Evolutionary conservation across 2,329 filamentous ascomycete species (phyloP).

Genomic region (Pseudogymnoascus sp.): DNA sequence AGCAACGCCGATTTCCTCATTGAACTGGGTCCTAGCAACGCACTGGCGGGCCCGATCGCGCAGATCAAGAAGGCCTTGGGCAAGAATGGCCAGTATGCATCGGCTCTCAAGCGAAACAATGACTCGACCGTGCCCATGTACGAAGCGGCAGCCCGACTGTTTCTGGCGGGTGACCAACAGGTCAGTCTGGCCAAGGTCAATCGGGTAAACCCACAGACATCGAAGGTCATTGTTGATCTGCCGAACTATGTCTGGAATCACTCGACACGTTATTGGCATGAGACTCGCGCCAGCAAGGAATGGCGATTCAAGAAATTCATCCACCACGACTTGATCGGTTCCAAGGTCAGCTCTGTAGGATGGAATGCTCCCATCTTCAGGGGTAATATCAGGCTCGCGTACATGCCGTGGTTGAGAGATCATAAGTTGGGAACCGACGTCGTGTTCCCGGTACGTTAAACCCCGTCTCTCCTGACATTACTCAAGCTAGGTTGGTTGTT

Average conservation of each 20-base stretch:
- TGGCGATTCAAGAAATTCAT: conserved; percentile 38
- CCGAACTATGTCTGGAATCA: conserved; percentile 50
- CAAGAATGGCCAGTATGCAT: conserved; percentile 11
- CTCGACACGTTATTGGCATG: conserved; percentile 43
- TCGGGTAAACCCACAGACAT: too few relatives aligned
- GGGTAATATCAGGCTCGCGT: conserved; percentile 25
- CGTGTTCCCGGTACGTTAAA: conserved; percentile 21
- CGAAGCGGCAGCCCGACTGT: conserved; percentile 11
- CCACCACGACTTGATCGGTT: conserved; percentile 43
- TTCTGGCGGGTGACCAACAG: conserved; percentile 13
- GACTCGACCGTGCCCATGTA: conserved; percentile 15
- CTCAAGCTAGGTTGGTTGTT: not conserved
- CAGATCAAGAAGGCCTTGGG: conserved; percentile 18
- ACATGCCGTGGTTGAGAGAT: conserved; percentile 34
- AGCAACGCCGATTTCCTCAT: not conserved
- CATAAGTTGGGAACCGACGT: conserved; percentile 17
- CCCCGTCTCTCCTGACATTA: not conserved
- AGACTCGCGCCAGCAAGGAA: conserved; percentile 40
- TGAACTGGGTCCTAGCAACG: conserved; percentile 29
- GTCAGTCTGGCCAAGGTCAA: not conserved
- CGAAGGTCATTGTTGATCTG: conserved; percentile 34
- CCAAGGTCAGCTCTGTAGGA: conserved; percentile 16
- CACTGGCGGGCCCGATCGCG: conserved; percentile 29
- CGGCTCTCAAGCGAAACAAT: conserved; percentile 14
- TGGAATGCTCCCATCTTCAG: conserved; percentile 23